A percentile compares a stretch with the other conserved stretches of the same genome.
Conservation (phyloP, 2,329 filamentous ascomycete species). For the Dothistroma septosporum region DNA sequence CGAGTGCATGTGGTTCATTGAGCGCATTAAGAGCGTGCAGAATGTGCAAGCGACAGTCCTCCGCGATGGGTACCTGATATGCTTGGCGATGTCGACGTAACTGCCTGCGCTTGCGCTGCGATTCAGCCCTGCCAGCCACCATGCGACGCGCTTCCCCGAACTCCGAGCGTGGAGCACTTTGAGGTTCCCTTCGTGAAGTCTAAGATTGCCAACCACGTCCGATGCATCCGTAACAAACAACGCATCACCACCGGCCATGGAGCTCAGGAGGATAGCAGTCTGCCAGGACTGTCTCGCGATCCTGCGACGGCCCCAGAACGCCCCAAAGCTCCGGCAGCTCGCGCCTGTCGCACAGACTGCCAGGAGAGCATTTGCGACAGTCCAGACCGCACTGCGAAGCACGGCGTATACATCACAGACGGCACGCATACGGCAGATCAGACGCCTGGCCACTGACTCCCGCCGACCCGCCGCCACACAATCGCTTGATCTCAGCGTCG, state of each 20-base stretch:
- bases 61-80: background rate
- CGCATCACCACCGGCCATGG: conserved; percentile 13
- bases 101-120: background rate
- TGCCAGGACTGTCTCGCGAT: conserved; percentile 19
- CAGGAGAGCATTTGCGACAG: conserved; percentile 1
- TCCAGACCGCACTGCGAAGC: background rate
- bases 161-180: background rate
- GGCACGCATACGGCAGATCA: conserved; percentile 7
- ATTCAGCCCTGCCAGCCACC: background rate
- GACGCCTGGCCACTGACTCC: conserved; percentile 3
- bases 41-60: background rate
- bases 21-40: background rate
- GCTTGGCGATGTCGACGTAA: background rate
- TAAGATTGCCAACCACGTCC: background rate
- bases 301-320: conserved; percentile 10
- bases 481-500: conserved; percentile 14
- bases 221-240: background rate
- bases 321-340: background rate
- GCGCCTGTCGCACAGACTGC: conserved; percentile 1
- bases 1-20: no score
- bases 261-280: conserved; percentile 13
- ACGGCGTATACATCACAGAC: conserved; percentile 3
- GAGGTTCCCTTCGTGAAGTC: background rate
- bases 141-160: background rate
- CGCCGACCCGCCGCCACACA: conserved; percentile 4